A percentile compares a stretch with the other conserved stretches of the same genome.
Evolutionary conservation across 805 yeast species (phyloP).

Genomic region (Myxozyma lipomycoides): DNA sequence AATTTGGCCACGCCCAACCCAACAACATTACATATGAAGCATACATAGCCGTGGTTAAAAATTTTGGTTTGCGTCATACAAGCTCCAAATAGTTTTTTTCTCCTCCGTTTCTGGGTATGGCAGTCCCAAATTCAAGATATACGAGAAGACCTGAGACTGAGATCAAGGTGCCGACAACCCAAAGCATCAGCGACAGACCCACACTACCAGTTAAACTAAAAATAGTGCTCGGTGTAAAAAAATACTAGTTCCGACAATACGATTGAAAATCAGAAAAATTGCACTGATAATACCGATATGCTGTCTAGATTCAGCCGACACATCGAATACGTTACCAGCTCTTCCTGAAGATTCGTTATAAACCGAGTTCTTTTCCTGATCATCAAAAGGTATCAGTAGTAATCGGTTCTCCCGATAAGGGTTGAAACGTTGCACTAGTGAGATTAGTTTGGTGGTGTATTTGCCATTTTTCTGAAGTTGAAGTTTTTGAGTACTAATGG

Average conservation of each 20-base stretch:
- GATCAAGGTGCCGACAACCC: constrained; percentile 71
- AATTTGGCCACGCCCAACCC: constrained; percentile 85
- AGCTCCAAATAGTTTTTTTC: constrained; percentile 78
- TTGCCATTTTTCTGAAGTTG: too few species aligned
- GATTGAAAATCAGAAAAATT: constrained; percentile 56
- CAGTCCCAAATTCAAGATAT: constrained; percentile 77
- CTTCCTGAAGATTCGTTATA: too few species aligned
- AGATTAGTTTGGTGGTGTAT: too few species aligned
- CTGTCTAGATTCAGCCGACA: background rate
- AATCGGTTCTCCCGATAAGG: too few species aligned
- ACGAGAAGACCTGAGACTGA: constrained; percentile 62
- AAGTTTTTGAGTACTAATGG: too few species aligned
- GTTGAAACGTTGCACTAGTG: too few species aligned
- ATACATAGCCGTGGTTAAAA: constrained; percentile 59
- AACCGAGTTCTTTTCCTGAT: too few species aligned
- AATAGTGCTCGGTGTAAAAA: constrained; percentile 66
- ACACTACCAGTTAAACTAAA: constrained; percentile 58
- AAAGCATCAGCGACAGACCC: constrained; percentile 64
- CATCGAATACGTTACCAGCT: background rate
- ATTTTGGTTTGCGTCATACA: constrained; percentile 63
- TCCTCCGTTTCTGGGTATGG: constrained; percentile 79
- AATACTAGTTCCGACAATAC: constrained; percentile 74
- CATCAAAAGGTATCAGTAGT: too few species aligned
- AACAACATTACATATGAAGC: constrained; percentile 69
- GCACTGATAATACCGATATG: constrained; percentile 55